These are phyloP conservation scores for Luffa acutangula DNA, from an alignment of 306 rosid genomes.

Conservation along the genomic window DNA sequence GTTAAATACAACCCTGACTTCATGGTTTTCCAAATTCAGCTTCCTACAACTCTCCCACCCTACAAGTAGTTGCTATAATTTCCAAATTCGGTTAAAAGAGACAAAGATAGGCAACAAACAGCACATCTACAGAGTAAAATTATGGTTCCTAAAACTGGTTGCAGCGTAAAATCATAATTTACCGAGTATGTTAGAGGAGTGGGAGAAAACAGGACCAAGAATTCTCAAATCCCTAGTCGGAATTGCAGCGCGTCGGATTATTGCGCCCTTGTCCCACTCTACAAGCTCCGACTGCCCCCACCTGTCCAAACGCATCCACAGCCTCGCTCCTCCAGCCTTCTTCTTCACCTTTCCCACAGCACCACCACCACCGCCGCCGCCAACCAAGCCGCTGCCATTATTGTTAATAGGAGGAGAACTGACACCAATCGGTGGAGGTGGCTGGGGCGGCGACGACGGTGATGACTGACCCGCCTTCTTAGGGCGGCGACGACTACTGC, in stretches of 20 bases:
- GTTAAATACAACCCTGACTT: not conserved
- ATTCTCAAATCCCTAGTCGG: constrained; percentile 85
- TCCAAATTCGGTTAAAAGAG: not conserved
- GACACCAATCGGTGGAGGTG: not conserved
- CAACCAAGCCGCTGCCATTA: constrained; percentile 1
- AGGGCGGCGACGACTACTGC: constrained; percentile 45
- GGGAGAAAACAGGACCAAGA: constrained; percentile 90
- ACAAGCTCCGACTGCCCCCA: constrained; percentile 66
- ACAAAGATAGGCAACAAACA: not conserved
- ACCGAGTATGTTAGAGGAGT: constrained; percentile 92
- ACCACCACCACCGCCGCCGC: constrained; percentile 12
- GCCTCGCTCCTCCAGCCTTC: constrained; percentile 69
- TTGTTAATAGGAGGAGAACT: constrained; percentile 19
- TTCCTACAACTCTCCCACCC: not conserved
- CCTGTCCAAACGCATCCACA: constrained; percentile 85
- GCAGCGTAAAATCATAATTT: constrained; percentile 1
- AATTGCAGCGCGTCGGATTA: constrained; percentile 62
- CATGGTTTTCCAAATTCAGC: not conserved
- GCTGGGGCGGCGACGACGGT: not conserved
- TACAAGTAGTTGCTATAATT: not conserved
- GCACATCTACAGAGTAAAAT: not conserved
- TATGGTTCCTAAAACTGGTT: not conserved
- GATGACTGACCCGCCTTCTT: constrained; percentile 26
- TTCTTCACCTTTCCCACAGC: constrained; percentile 53
- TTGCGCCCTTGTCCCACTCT: constrained; percentile 76